Percentiles rank a stretch among this genome's conserved stretches.
phyloP scores from a whole-genome alignment of 176 grass and related monocot species.

The Saccharum spontaneum region DNA sequence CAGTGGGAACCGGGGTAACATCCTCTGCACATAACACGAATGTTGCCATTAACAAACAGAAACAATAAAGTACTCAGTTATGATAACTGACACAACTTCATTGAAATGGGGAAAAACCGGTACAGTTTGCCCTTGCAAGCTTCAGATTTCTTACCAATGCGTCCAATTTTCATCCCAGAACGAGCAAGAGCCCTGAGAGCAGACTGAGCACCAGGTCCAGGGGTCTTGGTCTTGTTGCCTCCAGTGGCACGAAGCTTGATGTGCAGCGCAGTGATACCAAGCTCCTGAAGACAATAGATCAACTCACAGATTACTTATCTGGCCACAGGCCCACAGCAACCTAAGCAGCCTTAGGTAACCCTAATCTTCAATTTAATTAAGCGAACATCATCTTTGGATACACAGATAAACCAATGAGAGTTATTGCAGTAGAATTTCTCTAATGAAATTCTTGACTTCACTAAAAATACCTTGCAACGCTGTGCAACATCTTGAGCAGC shows the following conservation, averaged over 20 bases:
- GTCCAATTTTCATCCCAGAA: constrained; percentile 90
- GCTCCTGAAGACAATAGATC: constrained; percentile 43
- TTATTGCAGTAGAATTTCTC: neutral
- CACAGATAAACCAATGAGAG: neutral
- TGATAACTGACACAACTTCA: neutral
- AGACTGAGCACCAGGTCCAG: constrained; percentile 85
- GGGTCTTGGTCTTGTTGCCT: constrained; percentile 92
- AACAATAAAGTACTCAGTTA: neutral
- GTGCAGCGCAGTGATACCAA: constrained; percentile 84
- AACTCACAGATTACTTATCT: neutral
- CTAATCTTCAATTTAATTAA: neutral
- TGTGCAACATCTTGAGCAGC: constrained; percentile 81
- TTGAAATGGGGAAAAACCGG: neutral
- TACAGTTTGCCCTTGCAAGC: too few species aligned
- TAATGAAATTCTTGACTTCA: neutral
- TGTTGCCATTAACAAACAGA: neutral
- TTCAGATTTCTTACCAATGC: constrained; percentile 52
- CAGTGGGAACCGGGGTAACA: constrained; percentile 78
- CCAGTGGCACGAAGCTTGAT: constrained; percentile 85
- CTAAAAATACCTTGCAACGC: constrained; percentile 62
- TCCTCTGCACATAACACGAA: constrained; percentile 54
- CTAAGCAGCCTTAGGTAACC: neutral
- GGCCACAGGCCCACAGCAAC: neutral
- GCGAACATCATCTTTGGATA: neutral
- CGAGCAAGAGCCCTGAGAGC: constrained; percentile 92